Base-by-base conservation (phyloP, 306 rosid genomes). In the Lablab purpureus region DNA sequence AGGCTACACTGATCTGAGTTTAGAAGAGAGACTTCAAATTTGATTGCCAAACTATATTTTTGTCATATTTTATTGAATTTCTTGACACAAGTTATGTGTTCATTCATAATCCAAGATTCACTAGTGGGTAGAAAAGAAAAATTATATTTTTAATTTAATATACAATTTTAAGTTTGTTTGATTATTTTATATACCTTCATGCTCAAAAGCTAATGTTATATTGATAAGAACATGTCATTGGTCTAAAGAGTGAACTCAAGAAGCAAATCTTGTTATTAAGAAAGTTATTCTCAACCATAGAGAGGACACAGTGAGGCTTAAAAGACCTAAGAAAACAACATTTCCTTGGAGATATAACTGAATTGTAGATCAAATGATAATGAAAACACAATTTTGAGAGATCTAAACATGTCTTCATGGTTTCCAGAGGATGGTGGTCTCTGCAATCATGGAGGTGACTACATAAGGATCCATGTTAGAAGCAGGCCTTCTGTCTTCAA, bases 391-490 rank as follows among this genome's bases (percentile, higher is more conserved):
- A 50, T 21, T 18, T 11, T n/a, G 2, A 45, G 65, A 66, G 66
- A 54, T 32, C 46, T 69, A 28, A 60, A 28, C 7, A 1, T 15
- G 49, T 23, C 22, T 43, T 43, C 81, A 91, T 68, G 90, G 89
- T 18, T 88, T 84, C 90, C 88, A 86, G 49, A 91, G 87, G 52
- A 91, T 64, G 74, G 96, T 91, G 10, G 96, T 89, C 21, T 91
- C 93, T 8, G 91, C 93, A 12, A 91, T 84, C 90, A 89, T 74
- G 70, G 96, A 91, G 52, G 96, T 89, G 22, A 91, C 96, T 2
- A 91, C 86, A 68, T 91, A 91, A 0, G 96, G 96, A 74, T 91
- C 93, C 96, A 91, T 91, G 62, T 89, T 91, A 36, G 93, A 91
- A 40, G 96, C 85, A 3, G 96, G 96, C 91, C 96, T 91, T 79